phyloP scores from a whole-genome alignment of 2,329 filamentous ascomycete species.

The Clonostachys solani region DNA sequence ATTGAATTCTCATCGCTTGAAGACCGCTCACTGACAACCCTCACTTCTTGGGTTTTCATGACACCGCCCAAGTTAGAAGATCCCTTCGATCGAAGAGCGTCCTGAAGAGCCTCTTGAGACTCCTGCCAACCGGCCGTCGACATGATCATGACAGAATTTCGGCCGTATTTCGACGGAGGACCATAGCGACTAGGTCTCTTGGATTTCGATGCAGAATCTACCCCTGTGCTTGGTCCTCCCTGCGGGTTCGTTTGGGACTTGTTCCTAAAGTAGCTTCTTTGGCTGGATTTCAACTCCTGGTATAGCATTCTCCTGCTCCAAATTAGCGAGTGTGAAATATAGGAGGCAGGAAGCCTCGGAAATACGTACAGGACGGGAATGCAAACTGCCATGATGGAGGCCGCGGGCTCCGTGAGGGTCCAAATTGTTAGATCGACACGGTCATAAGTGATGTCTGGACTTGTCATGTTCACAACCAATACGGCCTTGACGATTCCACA shows the following conservation, averaged over 20 bases:
- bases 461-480: constrained; percentile 21
- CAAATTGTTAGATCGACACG: constrained; percentile 27
- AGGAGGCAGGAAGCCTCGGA: not conserved
- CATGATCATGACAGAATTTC: constrained; percentile 23
- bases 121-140: constrained; percentile 21
- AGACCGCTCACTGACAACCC: constrained; percentile 12
- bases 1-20: not conserved
- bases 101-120: constrained; percentile 22
- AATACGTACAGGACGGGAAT: constrained; percentile 24
- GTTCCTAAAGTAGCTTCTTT: constrained; percentile 15
- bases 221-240: constrained; percentile 4
- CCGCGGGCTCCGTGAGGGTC: constrained; percentile 25
- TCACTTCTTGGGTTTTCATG: constrained; percentile 21
- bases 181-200: constrained; percentile 10
- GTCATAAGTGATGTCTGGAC: constrained; percentile 23
- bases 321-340: not conserved
- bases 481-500: constrained; percentile 26
- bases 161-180: constrained; percentile 14
- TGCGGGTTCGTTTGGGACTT: constrained; percentile 5
- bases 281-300: constrained; percentile 21
- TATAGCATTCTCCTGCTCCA: constrained; percentile 23
- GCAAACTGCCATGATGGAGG: constrained; percentile 27
- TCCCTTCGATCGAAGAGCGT: constrained; percentile 2
- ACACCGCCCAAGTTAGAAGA: constrained; percentile 11
- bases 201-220: constrained; percentile 3